A percentile compares a stretch with the other conserved stretches of the same genome.
phyloP scores from a whole-genome alignment of 345 rosid genomes.

The Carallia brachiata region DNA sequence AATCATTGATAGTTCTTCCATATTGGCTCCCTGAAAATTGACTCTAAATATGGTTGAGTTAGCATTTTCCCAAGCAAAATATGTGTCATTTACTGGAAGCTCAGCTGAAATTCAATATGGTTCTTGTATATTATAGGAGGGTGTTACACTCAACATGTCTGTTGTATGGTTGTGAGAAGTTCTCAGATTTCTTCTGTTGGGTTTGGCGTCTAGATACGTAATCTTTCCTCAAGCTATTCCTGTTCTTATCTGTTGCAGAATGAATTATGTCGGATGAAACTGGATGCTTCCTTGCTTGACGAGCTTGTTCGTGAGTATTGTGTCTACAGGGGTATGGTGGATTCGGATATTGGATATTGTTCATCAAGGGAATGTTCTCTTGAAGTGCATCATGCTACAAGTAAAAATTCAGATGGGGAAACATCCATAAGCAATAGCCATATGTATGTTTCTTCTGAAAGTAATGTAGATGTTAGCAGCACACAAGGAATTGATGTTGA shows the following conservation, averaged over 20 bases:
- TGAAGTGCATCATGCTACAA: slow-evolving; percentile 46
- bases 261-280: slow-evolving; percentile 84
- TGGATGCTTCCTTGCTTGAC: slow-evolving; percentile 72
- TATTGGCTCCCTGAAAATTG: no score
- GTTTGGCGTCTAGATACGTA: no score
- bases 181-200: no score
- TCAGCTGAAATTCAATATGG: no score
- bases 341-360: slow-evolving; percentile 41
- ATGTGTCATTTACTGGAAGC: no score
- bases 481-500: slow-evolving; percentile 51
- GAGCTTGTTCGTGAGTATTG: slow-evolving; percentile 88
- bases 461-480: slow-evolving; percentile 42
- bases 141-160: no score
- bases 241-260: slow-evolving; percentile 54
- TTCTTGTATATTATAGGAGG: no score
- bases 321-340: slow-evolving; percentile 84
- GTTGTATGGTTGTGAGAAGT: no score
- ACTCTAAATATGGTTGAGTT: no score
- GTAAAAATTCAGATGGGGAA: slow-evolving; percentile 61
- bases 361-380: slow-evolving; percentile 47
- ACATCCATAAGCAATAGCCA: slow-evolving; percentile 33
- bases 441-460: slow-evolving; percentile 42
- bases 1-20: no score
- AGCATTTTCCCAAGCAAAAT: no score
- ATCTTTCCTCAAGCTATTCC: no score